Conservation (phyloP, 2,329 filamentous ascomycete genomes). For the Diplocarpon mali region DNA sequence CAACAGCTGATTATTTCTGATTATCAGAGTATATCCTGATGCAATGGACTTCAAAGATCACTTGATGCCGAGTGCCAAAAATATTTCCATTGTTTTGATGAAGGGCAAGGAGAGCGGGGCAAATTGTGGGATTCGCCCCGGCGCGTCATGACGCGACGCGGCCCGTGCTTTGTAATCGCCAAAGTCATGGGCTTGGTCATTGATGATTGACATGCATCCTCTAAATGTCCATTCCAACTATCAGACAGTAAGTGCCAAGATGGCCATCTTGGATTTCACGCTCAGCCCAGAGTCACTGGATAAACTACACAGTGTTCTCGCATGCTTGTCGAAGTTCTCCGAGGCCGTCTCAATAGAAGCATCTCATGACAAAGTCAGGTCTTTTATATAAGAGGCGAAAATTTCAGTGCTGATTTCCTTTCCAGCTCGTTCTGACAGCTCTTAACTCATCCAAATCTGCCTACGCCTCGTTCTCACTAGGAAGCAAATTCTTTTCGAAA, state of each 20-base stretch:
- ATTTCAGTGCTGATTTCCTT: not conserved
- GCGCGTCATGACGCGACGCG: constrained; percentile 4
- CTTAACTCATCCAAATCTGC: constrained; percentile 74
- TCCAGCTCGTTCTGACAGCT: constrained; percentile 59
- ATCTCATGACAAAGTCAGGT: constrained; percentile 21
- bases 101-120: no score
- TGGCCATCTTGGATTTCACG: constrained; percentile 61
- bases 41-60: not conserved
- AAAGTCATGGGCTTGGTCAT: no score
- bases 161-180: not conserved
- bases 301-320: constrained; percentile 60
- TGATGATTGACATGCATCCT: no score
- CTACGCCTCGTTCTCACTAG: constrained; percentile 60
- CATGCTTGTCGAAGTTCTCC: constrained; percentile 69
- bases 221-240: not conserved
- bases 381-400: not conserved
- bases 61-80: no score
- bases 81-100: no score
- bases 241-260: constrained; percentile 20
- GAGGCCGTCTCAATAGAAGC: constrained; percentile 64
- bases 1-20: not conserved
- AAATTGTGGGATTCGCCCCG: no score
- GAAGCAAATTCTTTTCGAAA: constrained; percentile 58
- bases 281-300: constrained; percentile 62
- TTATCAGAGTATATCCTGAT: not conserved